These are phyloP conservation scores for Aspergillus quadricinctus DNA, from an alignment of 2,329 filamentous ascomycete genomes.

Conservation along the genomic window DNA sequence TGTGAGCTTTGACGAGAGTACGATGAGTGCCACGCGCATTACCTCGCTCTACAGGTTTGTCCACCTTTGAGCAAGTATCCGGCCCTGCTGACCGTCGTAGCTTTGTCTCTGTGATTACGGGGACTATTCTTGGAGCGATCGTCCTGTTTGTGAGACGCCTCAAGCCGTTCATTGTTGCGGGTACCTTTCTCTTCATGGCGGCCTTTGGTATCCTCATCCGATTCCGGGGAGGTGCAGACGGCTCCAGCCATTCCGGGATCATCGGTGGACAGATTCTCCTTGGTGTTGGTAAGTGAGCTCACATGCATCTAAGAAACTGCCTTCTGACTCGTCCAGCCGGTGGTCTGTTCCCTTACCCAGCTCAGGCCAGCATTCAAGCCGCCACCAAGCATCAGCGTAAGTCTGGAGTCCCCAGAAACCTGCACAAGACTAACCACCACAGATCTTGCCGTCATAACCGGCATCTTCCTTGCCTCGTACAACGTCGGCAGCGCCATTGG, in stretches of 20 bases:
- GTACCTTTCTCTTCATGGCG: constrained; percentile 59
- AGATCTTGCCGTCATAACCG: constrained; percentile 61
- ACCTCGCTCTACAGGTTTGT: constrained; percentile 51
- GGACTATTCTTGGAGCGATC: constrained; percentile 53
- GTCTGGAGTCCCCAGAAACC: constrained; percentile 1
- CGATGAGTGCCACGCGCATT: constrained; percentile 56
- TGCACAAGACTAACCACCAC: background rate
- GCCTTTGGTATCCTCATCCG: constrained; percentile 62
- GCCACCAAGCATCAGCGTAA: constrained; percentile 47
- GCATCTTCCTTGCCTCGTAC: constrained; percentile 59
- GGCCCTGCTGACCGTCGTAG: constrained; percentile 15
- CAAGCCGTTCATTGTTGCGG: constrained; percentile 60
- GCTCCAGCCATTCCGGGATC: constrained; percentile 50
- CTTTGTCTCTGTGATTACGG: constrained; percentile 55
- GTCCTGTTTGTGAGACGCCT: constrained; percentile 56
- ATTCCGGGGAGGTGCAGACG: constrained; percentile 52
- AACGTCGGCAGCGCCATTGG: constrained; percentile 60
- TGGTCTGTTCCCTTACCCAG: constrained; percentile 56
- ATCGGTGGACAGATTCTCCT: constrained; percentile 61
- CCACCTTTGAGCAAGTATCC: background rate
- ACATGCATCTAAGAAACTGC: too few relatives aligned
- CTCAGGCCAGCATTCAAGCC: constrained; percentile 49
- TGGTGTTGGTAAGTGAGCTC: constrained; percentile 45
- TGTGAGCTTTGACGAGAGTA: constrained; percentile 58
- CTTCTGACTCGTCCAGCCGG: constrained; percentile 36